Evolutionary conservation across 2,329 filamentous ascomycete species (phyloP).

Genomic region (Alternaria atra): DNA sequence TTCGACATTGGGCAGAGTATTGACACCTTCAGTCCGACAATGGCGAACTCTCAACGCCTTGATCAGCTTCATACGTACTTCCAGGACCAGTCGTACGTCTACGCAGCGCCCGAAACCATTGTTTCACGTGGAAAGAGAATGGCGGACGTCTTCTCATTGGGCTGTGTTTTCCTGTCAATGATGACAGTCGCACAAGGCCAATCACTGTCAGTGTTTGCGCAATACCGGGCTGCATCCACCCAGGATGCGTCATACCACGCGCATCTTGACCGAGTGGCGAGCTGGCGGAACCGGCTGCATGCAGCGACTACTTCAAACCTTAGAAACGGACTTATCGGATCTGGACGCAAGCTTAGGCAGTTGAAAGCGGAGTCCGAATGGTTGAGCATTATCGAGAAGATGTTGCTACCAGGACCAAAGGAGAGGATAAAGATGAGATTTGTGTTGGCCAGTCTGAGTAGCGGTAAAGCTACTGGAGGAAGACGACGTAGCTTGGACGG

Average conservation of each 20-base stretch:
- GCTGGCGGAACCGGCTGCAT: slow-evolving; percentile 44
- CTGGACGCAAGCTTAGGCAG: slow-evolving; percentile 43
- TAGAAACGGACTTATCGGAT: slow-evolving; percentile 39
- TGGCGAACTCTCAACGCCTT: slow-evolving; percentile 36
- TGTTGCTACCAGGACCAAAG: slow-evolving; percentile 45
- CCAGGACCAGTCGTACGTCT: slow-evolving; percentile 49
- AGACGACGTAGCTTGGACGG: slow-evolving; percentile 48
- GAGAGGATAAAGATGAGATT: slow-evolving; percentile 48
- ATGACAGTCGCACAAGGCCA: slow-evolving; percentile 50
- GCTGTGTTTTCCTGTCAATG: slow-evolving; percentile 53
- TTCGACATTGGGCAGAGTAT: slow-evolving; percentile 48
- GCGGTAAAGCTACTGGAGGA: slow-evolving; percentile 38
- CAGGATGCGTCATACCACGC: slow-evolving; percentile 52
- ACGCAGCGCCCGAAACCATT: slow-evolving; percentile 51
- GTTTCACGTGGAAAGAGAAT: slow-evolving; percentile 48
- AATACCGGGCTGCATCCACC: slow-evolving; percentile 45
- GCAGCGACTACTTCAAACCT: slow-evolving; percentile 43
- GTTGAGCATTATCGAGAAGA: slow-evolving; percentile 49
- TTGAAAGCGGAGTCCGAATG: slow-evolving; percentile 46
- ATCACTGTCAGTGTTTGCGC: slow-evolving; percentile 44
- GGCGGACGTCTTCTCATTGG: slow-evolving; percentile 52
- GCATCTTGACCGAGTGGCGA: slow-evolving; percentile 49
- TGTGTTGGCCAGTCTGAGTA: slow-evolving; percentile 40
- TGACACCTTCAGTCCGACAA: slow-evolving; percentile 42
- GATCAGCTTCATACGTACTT: slow-evolving; percentile 45